phyloP scores from a whole-genome alignment of 2,329 filamentous ascomycete genomes.

The Gnomoniopsis smithogilvyi region DNA sequence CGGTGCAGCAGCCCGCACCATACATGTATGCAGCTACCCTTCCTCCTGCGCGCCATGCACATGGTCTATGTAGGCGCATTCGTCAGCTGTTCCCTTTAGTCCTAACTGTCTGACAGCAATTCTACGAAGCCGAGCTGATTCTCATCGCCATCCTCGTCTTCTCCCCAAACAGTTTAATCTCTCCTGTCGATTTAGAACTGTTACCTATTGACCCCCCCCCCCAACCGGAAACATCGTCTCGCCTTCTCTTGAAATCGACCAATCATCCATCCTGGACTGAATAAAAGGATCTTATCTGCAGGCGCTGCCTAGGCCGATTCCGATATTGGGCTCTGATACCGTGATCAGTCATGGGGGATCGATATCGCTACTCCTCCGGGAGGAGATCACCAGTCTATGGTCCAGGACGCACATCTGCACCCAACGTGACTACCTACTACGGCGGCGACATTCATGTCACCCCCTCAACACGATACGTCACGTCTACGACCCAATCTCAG shows the following conservation, averaged over 20 bases:
- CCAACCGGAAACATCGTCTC: neutral
- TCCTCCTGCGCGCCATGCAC: neutral
- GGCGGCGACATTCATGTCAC: slow-evolving; percentile 53
- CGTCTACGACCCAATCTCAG: slow-evolving; percentile 19
- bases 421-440: slow-evolving; percentile 39
- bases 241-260: neutral
- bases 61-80: neutral
- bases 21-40: slow-evolving; percentile 9
- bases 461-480: slow-evolving; percentile 36
- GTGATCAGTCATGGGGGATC: slow-evolving; percentile 42
- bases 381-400: slow-evolving; percentile 43
- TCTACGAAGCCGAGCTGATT: slow-evolving; percentile 2
- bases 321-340: neutral
- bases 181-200: neutral
- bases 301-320: neutral
- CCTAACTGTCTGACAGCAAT: slow-evolving; percentile 9
- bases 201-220: neutral
- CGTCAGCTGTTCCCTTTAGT: neutral
- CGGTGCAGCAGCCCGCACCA: neutral
- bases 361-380: slow-evolving; percentile 39
- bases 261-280: neutral
- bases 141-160: neutral
- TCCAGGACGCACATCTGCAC: slow-evolving; percentile 53
- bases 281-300: neutral
- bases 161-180: neutral